Base-by-base conservation (phyloP, 1,284 basidiomycete genomes). In the Porogramme epimiltina region DNA sequence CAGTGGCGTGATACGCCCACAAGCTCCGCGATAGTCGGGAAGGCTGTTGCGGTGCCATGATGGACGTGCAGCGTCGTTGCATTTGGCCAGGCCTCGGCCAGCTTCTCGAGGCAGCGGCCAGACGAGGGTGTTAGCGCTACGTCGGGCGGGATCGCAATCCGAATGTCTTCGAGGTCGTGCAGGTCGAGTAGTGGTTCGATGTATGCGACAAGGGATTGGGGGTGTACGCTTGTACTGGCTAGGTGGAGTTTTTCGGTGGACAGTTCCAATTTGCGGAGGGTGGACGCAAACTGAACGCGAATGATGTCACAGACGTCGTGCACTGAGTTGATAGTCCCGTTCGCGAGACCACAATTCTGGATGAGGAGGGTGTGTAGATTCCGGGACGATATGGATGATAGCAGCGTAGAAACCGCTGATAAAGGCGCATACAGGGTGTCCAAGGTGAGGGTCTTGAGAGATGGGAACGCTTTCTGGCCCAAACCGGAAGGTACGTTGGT, bases 1-100 rank as follows among this genome's bases (percentile, higher is more conserved):
- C 54, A 56, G 6, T 26, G 51, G 9, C 44, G 49, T 3, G 49
- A 40, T 19, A 54, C 33, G 13, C 15, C 26, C 5, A 44, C 43
- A 41, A 59, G 41, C 42, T 53, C 57, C 31, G 38, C 15, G 13
- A 59, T 18, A 0, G 51, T 39, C 9, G 51, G 46, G 19, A 26
- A 36, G 16, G 46, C 36, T 9, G 39, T 15, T 6, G 43, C n/a
- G 13, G 51, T 22, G 25, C 23, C 6, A 44, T 49, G 54, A n/a
- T 37, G 24, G 11, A 56, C 49, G 22, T 56, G 51, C 13, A 59
- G 47, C 8, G 39, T 25, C 9, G 54, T 50, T 10, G 47, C 52
- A 3, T 47, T 39, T 3, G 54, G 57, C 57, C 57, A 59, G 22
- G 57, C 51, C 13, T 53, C 49, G 6, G 49, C 49, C 54, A 54